phyloP scores from a whole-genome alignment of 2,329 filamentous ascomycete genomes.

The Neopestalotiopsis clavispora region DNA sequence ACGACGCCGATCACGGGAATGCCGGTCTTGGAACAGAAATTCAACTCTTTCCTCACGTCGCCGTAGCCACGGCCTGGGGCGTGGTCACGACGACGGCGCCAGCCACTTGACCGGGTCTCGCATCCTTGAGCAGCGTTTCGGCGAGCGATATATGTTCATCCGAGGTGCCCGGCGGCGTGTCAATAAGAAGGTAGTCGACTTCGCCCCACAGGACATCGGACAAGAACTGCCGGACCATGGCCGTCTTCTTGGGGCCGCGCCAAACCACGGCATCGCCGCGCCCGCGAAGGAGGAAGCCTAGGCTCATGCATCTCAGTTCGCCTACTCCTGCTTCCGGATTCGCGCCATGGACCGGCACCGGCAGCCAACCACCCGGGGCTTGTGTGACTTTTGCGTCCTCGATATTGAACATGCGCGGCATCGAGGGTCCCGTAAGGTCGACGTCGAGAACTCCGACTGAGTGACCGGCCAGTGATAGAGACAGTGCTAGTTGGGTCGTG shows the following conservation, averaged over 20 bases:
- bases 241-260: constrained; percentile 97
- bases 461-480: constrained; percentile 82
- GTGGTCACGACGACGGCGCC: constrained; percentile 96
- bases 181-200: constrained; percentile 91
- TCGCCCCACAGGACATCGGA: constrained; percentile 87
- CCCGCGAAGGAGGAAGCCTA: constrained; percentile 85
- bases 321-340: constrained; percentile 58
- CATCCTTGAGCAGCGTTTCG: constrained; percentile 75
- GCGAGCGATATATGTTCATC: constrained; percentile 97
- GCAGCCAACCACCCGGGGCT: constrained; percentile 89
- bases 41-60: constrained; percentile 95
- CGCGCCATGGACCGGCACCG: constrained; percentile 79
- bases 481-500: constrained; percentile 94
- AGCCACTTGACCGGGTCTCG: constrained; percentile 70
- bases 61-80: constrained; percentile 90
- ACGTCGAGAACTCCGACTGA: constrained; percentile 95
- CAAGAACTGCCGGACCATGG: constrained; percentile 97
- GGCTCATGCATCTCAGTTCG: constrained; percentile 82
- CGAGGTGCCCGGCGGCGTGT: constrained; percentile 93
- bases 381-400: constrained; percentile 90
- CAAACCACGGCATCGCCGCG: constrained; percentile 94
- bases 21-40: constrained; percentile 86
- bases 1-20: constrained; percentile 85
- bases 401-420: constrained; percentile 91
- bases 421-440: constrained; percentile 94